Percentiles rank a stretch among this genome's conserved stretches.
These are phyloP conservation scores for Ramularia collo-cygni DNA, from an alignment of 2,329 filamentous ascomycete genomes.

Conservation along the genomic window DNA sequence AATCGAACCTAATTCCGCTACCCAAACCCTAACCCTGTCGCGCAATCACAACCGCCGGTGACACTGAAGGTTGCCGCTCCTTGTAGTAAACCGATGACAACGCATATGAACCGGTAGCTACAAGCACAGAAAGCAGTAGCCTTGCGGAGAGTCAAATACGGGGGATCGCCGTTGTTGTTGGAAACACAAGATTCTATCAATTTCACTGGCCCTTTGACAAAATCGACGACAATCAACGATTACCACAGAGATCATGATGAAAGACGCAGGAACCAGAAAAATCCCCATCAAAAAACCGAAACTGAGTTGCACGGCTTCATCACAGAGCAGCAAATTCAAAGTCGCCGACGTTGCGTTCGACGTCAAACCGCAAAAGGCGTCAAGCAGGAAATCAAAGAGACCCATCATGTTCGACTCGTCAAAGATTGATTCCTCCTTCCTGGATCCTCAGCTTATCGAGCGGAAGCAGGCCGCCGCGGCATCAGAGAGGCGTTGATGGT, in stretches of 20 bases:
- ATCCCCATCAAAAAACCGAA: conserved; percentile 1
- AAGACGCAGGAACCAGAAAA: not conserved
- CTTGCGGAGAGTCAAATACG: no score
- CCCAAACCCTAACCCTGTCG: conserved; percentile 1
- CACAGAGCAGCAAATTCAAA: not conserved
- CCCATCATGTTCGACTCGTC: conserved; percentile 21
- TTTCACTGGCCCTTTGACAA: conserved; percentile 1
- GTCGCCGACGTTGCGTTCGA: conserved; percentile 8
- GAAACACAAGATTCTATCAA: no score
- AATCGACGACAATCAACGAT: not conserved
- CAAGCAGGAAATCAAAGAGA: conserved; percentile 9
- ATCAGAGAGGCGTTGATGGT: no score
- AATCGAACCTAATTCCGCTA: no score
- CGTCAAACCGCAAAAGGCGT: conserved; percentile 2
- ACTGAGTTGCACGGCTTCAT: conserved; percentile 1
- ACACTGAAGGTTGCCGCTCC: no score
- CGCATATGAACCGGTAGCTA: no score
- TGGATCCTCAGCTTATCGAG: conserved; percentile 22
- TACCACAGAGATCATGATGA: not conserved
- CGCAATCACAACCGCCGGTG: no score
- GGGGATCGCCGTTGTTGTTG: no score
- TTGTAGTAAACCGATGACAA: no score
- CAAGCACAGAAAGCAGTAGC: no score
- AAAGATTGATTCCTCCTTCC: conserved; percentile 14
- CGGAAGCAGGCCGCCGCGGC: conserved; percentile 1